A percentile compares a stretch with the other conserved stretches of the same genome.
Conservation (phyloP, 805 yeast species). For the Brettanomyces custersianus region DNA sequence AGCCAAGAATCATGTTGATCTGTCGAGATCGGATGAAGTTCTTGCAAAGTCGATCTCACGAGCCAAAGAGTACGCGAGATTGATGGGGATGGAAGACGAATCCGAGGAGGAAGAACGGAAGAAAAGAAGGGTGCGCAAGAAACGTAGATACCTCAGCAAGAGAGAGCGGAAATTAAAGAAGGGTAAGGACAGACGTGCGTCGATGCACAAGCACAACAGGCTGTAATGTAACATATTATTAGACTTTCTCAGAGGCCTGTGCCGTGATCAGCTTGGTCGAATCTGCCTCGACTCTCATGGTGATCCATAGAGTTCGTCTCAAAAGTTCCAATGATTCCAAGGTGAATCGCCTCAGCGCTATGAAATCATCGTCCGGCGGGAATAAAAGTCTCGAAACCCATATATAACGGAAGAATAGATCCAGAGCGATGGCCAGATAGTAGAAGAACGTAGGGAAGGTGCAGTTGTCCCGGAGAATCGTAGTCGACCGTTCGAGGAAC, state of each 20-base stretch:
- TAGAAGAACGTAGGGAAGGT: constrained; percentile 34
- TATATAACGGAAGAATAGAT: constrained; percentile 59
- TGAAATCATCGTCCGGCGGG: constrained; percentile 9
- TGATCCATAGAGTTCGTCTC: constrained; percentile 87
- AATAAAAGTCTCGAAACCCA: constrained; percentile 53
- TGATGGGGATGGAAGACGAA: constrained; percentile 44
- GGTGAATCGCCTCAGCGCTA: constrained; percentile 45
- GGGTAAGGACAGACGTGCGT: constrained; percentile 32
- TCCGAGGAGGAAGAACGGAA: constrained; percentile 24
- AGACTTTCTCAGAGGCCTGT: neutral
- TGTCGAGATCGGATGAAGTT: constrained; percentile 58
- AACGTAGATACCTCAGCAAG: constrained; percentile 75
- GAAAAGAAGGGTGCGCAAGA: constrained; percentile 60
- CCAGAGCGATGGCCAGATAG: constrained; percentile 46
- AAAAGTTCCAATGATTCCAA: constrained; percentile 68
- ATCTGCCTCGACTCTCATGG: constrained; percentile 78
- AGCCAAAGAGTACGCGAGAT: constrained; percentile 76
- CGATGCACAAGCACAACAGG: constrained; percentile 17
- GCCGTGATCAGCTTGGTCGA: constrained; percentile 20
- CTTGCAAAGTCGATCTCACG: constrained; percentile 64
- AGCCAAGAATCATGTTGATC: constrained; percentile 60
- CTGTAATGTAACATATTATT: no score
- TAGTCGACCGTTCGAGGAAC: constrained; percentile 10
- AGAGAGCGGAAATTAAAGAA: constrained; percentile 57
- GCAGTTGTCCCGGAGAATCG: constrained; percentile 22